These are phyloP conservation scores for Lachancea meyersii DNA, from an alignment of 805 yeast genomes.

Conservation along the genomic window DNA sequence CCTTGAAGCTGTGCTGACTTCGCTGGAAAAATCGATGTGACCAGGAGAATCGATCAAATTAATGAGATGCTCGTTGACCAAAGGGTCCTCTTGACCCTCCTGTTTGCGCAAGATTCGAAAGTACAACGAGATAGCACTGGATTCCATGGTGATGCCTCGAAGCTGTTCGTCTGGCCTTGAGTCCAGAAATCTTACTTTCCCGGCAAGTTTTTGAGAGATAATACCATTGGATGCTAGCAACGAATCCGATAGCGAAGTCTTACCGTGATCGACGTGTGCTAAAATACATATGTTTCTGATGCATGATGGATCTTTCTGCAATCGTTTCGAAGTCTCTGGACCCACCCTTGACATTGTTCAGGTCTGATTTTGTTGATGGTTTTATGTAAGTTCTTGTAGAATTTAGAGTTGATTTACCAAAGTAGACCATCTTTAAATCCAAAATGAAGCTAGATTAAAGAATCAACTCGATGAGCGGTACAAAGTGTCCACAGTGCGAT, in stretches of 20 bases:
- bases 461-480: not conserved
- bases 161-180: conserved; percentile 93
- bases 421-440: not conserved
- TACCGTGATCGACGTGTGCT: conserved; percentile 99
- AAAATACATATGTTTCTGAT: conserved; percentile 89
- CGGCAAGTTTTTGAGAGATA: conserved; percentile 91
- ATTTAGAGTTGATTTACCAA: no score
- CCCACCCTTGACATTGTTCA: conserved; percentile 47
- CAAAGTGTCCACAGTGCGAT: conserved; percentile 27
- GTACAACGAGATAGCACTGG: conserved; percentile 90
- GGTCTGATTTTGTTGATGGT: not conserved
- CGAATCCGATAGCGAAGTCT: conserved; percentile 90
- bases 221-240: conserved; percentile 92
- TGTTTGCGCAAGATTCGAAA: conserved; percentile 58
- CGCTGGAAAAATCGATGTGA: conserved; percentile 95
- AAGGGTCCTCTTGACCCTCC: conserved; percentile 38
- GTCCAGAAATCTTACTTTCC: conserved; percentile 87
- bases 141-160: conserved; percentile 97
- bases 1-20: conserved; percentile 92
- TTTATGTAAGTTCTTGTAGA: not conserved
- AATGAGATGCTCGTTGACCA: conserved; percentile 73
- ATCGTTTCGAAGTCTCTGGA: conserved; percentile 52
- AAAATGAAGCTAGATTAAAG: not conserved
- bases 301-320: conserved; percentile 63
- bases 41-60: conserved; percentile 98